phyloP scores from a whole-genome alignment of 306 rosid genomes.

The Mucuna pruriens region DNA sequence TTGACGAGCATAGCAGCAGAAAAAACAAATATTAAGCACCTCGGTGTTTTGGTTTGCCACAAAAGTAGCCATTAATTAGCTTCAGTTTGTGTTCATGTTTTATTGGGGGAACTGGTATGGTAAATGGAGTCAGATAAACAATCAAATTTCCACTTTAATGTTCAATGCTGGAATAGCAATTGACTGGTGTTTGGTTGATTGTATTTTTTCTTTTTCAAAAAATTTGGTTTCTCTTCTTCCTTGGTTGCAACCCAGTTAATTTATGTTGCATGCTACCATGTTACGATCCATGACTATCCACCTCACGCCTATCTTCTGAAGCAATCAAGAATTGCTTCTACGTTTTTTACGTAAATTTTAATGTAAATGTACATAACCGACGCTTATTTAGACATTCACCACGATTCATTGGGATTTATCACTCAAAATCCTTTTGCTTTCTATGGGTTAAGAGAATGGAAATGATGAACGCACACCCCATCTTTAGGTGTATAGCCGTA shows the following conservation, averaged over 20 bases:
- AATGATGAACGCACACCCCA: not conserved
- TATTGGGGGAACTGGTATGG: not conserved
- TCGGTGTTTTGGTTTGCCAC: slow-evolving; percentile 11
- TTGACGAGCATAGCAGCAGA: slow-evolving; percentile 49
- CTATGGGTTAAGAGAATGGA: not conserved
- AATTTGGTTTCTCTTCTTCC: not conserved
- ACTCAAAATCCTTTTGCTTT: not conserved
- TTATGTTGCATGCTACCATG: not conserved
- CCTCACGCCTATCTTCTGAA: not conserved
- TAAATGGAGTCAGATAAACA: not conserved
- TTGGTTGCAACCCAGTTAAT: not conserved
- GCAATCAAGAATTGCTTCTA: not conserved
- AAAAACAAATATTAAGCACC: slow-evolving; percentile 37
- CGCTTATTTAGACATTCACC: not conserved
- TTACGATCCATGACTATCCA: not conserved
- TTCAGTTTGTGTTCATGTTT: slow-evolving; percentile 6
- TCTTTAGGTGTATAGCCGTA: not conserved
- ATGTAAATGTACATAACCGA: too few species aligned
- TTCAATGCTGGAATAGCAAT: slow-evolving; percentile 29
- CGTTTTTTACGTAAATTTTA: too few species aligned
- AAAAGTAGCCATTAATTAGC: slow-evolving; percentile 1
- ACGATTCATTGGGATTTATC: not conserved
- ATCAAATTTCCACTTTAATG: slow-evolving; percentile 6
- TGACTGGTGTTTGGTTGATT: slow-evolving; percentile 30
- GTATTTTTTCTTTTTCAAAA: not conserved